Evolutionary conservation across 257 asterid species (phyloP).

Genomic region (Verbena officinalis): DNA sequence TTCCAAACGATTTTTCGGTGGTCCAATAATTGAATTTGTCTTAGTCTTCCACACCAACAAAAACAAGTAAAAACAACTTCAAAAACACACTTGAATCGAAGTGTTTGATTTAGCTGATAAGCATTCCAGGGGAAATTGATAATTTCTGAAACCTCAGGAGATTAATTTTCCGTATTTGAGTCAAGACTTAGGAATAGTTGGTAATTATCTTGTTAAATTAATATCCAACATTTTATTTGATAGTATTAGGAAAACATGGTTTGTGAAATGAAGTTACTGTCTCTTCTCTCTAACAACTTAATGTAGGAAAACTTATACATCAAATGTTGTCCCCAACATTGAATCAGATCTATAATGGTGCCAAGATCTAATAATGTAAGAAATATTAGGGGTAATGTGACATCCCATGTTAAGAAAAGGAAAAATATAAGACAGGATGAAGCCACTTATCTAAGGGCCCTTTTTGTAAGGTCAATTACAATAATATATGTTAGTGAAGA

Average conservation of each 20-base stretch:
- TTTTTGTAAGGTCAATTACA: conserved; percentile 49
- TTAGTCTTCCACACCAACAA: not conserved
- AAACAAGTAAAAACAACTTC: not conserved
- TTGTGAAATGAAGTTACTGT: no score
- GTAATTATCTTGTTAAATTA: no score
- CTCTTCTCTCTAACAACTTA: no score
- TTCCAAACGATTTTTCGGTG: conserved; percentile 41
- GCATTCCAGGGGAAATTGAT: no score
- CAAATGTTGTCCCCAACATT: conserved; percentile 22
- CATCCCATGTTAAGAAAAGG: conserved; percentile 51
- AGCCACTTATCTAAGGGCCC: conserved; percentile 22
- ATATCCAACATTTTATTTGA: no score
- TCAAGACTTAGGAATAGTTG: no score
- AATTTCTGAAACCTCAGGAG: no score
- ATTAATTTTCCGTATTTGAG: no score
- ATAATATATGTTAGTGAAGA: conserved; percentile 28
- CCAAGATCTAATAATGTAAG: conserved; percentile 14
- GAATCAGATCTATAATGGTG: conserved; percentile 25
- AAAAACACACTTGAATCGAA: no score
- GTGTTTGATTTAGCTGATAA: no score
- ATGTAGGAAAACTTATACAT: not conserved
- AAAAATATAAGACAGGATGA: conserved; percentile 44
- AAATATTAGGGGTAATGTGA: conserved; percentile 21
- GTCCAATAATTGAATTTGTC: conserved; percentile 33
- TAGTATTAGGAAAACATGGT: no score